Conservation (phyloP, 2,329 filamentous ascomycete genomes). For the Celoporthe dispersa region DNA sequence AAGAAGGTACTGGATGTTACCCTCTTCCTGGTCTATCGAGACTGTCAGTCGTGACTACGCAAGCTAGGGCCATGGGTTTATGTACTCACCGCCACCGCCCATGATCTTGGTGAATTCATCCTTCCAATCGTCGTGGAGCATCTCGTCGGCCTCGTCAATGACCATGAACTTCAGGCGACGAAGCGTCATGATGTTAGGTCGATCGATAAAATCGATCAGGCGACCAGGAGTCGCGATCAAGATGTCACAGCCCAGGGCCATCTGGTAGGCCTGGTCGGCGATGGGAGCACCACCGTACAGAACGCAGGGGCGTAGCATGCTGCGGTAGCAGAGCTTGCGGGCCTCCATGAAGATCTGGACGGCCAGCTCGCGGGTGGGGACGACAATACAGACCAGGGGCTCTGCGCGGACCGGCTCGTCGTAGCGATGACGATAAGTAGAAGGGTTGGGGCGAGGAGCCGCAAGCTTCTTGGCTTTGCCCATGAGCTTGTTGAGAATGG, state of each 20-base stretch:
- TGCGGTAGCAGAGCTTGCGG: constrained; percentile 89
- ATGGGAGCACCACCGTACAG: constrained; percentile 82
- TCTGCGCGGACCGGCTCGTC: constrained; percentile 69
- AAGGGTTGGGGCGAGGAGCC: constrained; percentile 72
- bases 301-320: constrained; percentile 90
- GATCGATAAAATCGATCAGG: constrained; percentile 80
- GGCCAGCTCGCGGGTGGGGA: constrained; percentile 86
- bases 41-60: constrained; percentile 33
- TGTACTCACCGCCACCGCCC: constrained; percentile 72
- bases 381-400: constrained; percentile 84
- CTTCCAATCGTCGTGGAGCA: constrained; percentile 81
- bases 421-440: constrained; percentile 54
- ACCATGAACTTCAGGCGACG: constrained; percentile 79
- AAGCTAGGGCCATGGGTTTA: neutral
- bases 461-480: constrained; percentile 90
- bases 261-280: constrained; percentile 70
- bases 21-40: constrained; percentile 72
- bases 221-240: constrained; percentile 88
- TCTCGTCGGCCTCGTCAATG: constrained; percentile 94
- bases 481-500: constrained; percentile 89
- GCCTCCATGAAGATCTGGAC: constrained; percentile 96
- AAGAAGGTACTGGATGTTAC: constrained; percentile 72
- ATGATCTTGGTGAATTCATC: constrained; percentile 77
- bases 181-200: constrained; percentile 70
- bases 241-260: constrained; percentile 85